Conservation (phyloP, 768 basidiomycete genomes). For the Dictyophora rubrovolvata region DNA sequence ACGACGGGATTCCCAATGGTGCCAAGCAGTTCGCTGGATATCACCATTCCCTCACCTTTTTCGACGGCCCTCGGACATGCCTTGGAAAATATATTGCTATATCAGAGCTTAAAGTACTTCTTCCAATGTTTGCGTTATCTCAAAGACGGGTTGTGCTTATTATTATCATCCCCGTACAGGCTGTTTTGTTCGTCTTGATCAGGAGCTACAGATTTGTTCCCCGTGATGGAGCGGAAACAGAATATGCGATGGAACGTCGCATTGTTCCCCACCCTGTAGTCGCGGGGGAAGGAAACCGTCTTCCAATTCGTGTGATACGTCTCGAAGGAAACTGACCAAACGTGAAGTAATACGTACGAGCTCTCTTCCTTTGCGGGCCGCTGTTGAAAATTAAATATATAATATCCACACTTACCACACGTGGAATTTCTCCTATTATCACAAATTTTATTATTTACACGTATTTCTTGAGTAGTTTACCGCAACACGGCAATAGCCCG, state of each 20-base stretch:
- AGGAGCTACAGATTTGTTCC: conserved; percentile 32
- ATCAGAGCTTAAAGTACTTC: conserved; percentile 31
- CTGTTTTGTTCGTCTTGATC: conserved; percentile 31
- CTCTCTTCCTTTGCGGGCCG: too few species aligned
- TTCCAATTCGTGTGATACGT: not conserved
- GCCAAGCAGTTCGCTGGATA: conserved; percentile 35
- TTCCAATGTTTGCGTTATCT: not conserved
- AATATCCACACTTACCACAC: too few species aligned
- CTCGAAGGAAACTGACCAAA: too few species aligned
- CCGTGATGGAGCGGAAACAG: conserved; percentile 29
- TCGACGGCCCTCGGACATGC: conserved; percentile 42
- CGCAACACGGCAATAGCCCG: too few species aligned
- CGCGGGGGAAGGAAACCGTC: not conserved
- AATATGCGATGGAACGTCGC: conserved; percentile 18
- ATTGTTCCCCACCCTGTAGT: not conserved
- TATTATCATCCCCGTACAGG: conserved; percentile 18
- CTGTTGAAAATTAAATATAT: too few species aligned
- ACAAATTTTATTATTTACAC: too few species aligned
- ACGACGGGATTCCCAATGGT: conserved; percentile 18
- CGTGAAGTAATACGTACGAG: too few species aligned
- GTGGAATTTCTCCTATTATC: too few species aligned
- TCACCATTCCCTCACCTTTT: conserved; percentile 40
- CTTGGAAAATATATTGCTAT: conserved; percentile 40
- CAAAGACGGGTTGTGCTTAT: not conserved
- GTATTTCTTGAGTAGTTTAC: too few species aligned